Percentiles rank a stretch among this genome's conserved stretches.
phyloP scores from a whole-genome alignment of 192 early-diverging fungal species.

The Coemansia sp. region DNA sequence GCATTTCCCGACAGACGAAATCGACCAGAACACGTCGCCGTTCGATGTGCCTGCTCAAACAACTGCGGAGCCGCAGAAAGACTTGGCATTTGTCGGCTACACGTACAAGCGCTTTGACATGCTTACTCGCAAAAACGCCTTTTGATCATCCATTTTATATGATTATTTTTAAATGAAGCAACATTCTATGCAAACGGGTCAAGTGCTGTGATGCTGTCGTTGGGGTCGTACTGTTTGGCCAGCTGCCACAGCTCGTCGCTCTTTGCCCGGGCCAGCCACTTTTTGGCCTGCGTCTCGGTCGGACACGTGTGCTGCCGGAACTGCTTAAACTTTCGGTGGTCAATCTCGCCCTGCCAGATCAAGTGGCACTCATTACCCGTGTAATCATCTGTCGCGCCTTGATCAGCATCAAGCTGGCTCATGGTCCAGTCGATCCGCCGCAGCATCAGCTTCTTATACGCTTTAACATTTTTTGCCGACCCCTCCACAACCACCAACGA shows the following conservation, averaged over 20 bases:
- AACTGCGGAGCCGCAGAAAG: conserved; percentile 67
- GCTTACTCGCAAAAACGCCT: conserved; percentile 69
- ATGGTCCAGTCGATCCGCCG: conserved; percentile 88
- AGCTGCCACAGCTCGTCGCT: conserved; percentile 90
- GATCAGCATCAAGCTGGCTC: conserved; percentile 19
- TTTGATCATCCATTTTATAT: conserved; percentile 29
- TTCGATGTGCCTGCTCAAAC: conserved; percentile 32
- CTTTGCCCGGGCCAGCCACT: conserved; percentile 67
- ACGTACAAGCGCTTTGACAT: conserved; percentile 95
- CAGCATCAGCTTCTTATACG: conserved; percentile 97
- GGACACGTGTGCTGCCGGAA: conserved; percentile 72
- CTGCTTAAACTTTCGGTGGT: conserved; percentile 71
- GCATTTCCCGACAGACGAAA: conserved; percentile 95
- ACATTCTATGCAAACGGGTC: conserved; percentile 18
- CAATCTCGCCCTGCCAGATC: conserved; percentile 92
- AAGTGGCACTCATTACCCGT: conserved; percentile 79
- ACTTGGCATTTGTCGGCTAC: conserved; percentile 98
- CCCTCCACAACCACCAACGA: conserved; percentile 92
- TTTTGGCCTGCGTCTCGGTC: conserved; percentile 72
- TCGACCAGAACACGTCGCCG: conserved; percentile 70
- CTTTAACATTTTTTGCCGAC: conserved; percentile 80
- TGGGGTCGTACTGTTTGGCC: conserved; percentile 55
- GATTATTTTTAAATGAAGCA: not conserved
- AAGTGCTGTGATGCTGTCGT: conserved; percentile 22
- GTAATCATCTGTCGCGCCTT: conserved; percentile 26